Percentiles rank a stretch among this genome's conserved stretches.
Conservation (phyloP, 345 rosid genomes). For the Pugionium cornutum region DNA sequence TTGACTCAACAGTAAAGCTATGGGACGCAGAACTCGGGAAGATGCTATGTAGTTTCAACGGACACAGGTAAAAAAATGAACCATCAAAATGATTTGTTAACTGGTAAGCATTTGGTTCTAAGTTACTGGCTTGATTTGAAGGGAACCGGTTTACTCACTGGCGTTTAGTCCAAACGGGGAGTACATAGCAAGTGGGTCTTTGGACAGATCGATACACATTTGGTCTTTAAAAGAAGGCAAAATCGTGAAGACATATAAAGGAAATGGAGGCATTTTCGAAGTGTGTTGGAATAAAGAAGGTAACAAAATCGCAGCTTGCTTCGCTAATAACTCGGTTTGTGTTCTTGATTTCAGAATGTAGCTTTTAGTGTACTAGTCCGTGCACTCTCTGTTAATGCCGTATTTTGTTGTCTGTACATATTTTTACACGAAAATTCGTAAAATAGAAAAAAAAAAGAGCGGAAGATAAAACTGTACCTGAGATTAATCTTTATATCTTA, state of each 20-base stretch:
- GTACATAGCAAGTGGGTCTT: slow-evolving; percentile 91
- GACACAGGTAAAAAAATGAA: slow-evolving; percentile 67
- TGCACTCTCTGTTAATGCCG: slow-evolving; percentile 1
- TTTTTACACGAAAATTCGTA: not conserved
- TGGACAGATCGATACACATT: slow-evolving; percentile 80
- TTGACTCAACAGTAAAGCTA: slow-evolving; percentile 93
- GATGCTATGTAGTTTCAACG: slow-evolving; percentile 78
- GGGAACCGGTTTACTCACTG: slow-evolving; percentile 91
- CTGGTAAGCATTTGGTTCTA: slow-evolving; percentile 3
- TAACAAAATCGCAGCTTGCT: slow-evolving; percentile 93
- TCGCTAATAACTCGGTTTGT: slow-evolving; percentile 79
- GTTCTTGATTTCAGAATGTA: slow-evolving; percentile 92
- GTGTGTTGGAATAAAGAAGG: slow-evolving; percentile 99
- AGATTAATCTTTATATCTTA: not conserved
- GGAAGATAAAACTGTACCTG: not conserved
- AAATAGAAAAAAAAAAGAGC: not conserved
- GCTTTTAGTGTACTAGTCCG: too few relatives aligned
- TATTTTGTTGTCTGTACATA: slow-evolving; percentile 37
- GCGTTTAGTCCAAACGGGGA: slow-evolving; percentile 99
- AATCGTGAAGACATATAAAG: slow-evolving; percentile 84
- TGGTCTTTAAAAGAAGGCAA: slow-evolving; percentile 95
- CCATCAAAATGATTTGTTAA: not conserved
- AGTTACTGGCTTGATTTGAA: slow-evolving; percentile 23
- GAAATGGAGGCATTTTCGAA: slow-evolving; percentile 89
- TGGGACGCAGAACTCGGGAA: slow-evolving; percentile 98